Conservation (phyloP, 306 rosid genomes). For the Vicia faba region DNA sequence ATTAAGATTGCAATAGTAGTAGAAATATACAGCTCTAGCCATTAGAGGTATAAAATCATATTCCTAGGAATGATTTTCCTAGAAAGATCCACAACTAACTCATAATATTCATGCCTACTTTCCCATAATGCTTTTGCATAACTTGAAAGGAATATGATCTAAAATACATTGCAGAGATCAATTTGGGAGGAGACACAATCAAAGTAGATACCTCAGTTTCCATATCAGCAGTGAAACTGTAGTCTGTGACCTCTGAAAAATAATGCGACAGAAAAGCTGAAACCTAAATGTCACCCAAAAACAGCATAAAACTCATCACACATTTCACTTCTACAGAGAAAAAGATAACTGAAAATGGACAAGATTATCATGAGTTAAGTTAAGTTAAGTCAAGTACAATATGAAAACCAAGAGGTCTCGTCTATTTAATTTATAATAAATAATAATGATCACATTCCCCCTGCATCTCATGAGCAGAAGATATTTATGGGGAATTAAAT, state of each 20-base stretch:
- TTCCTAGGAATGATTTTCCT: not conserved
- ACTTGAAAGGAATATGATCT: not conserved
- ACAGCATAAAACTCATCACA: constrained; percentile 29
- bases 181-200: constrained; percentile 8
- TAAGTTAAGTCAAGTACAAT: constrained; percentile 11
- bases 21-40: not conserved
- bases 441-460: constrained; percentile 7
- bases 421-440: not conserved
- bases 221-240: constrained; percentile 97
- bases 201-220: constrained; percentile 78
- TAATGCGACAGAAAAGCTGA: constrained; percentile 91
- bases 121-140: not conserved
- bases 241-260: constrained; percentile 94
- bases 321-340: constrained; percentile 20
- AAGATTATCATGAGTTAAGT: constrained; percentile 25
- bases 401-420: not conserved
- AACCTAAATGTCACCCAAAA: constrained; percentile 59
- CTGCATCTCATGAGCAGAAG: not conserved
- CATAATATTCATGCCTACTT: not conserved
- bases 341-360: constrained; percentile 17
- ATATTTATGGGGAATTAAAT: constrained; percentile 16
- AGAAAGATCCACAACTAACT: not conserved
- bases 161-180: constrained; percentile 2
- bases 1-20: not conserved
- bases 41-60: not conserved